Conservation (phyloP, 2,329 filamentous ascomycete species). For the Pyricularia sp. region DNA sequence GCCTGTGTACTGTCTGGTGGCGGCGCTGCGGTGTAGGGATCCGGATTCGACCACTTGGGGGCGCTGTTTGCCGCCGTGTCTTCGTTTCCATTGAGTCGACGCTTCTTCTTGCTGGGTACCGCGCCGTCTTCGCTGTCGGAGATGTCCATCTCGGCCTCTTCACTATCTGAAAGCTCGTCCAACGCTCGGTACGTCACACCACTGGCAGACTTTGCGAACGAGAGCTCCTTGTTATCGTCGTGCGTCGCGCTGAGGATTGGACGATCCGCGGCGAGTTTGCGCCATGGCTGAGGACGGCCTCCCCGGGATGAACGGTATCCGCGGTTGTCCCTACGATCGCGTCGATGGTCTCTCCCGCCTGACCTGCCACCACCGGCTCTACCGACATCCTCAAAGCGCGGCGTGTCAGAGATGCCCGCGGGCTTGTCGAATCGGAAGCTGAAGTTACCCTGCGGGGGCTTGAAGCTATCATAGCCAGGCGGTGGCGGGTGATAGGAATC, state of each 20-base stretch:
- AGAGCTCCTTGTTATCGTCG: slow-evolving; percentile 23
- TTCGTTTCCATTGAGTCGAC: not conserved
- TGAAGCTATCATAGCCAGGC: slow-evolving; percentile 4
- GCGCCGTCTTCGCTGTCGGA: slow-evolving; percentile 36
- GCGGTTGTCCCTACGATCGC: slow-evolving; percentile 6
- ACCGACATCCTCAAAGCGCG: slow-evolving; percentile 5
- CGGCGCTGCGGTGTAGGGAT: slow-evolving; percentile 83
- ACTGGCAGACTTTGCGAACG: slow-evolving; percentile 34
- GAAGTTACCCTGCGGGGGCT: slow-evolving; percentile 39
- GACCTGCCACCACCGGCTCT: not conserved
- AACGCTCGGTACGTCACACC: slow-evolving; percentile 43
- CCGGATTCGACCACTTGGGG: slow-evolving; percentile 92
- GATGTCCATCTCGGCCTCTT: slow-evolving; percentile 56
- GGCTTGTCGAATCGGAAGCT: slow-evolving; percentile 46
- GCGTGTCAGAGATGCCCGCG: slow-evolving; percentile 31
- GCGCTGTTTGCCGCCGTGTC: slow-evolving; percentile 10
- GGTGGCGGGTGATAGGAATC: slow-evolving; percentile 5
- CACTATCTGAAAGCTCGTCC: slow-evolving; percentile 52
- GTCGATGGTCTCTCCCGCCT: not conserved
- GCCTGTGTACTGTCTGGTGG: slow-evolving; percentile 62
- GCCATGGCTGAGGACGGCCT: slow-evolving; percentile 3
- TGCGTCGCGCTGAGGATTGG: slow-evolving; percentile 36
- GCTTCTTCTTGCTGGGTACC: slow-evolving; percentile 11
- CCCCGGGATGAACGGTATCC: not conserved
- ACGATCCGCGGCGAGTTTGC: slow-evolving; percentile 22